A percentile compares a stretch with the other conserved stretches of the same genome.
Conservation (phyloP, 2,329 filamentous ascomycete species). For the Cladosporium sphaerospermum region DNA sequence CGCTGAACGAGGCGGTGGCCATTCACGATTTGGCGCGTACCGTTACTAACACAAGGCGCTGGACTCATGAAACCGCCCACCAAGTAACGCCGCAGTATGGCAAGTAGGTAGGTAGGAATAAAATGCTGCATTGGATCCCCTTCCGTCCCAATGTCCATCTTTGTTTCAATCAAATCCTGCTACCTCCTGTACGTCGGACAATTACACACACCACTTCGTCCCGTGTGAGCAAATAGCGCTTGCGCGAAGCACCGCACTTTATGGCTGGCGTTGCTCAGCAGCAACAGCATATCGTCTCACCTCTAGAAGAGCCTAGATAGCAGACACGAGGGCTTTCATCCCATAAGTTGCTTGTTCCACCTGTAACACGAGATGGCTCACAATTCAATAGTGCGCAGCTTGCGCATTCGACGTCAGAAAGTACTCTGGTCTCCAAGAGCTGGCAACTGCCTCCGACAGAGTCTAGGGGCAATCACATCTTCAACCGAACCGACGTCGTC, state of each 20-base stretch:
- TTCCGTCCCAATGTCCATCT: too few relatives aligned
- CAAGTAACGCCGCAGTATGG: neutral
- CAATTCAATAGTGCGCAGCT: too few relatives aligned
- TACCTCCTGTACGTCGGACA: too few relatives aligned
- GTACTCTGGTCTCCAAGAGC: neutral
- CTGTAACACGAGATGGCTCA: neutral
- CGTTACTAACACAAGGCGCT: neutral
- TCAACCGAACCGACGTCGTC: slow-evolving; percentile 2
- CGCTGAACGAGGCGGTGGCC: too few relatives aligned
- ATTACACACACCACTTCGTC: too few relatives aligned
- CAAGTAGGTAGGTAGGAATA: neutral
- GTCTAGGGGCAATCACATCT: neutral
- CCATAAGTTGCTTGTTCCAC: too few relatives aligned
- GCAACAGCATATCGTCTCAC: neutral
- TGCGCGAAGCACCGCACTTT: neutral
- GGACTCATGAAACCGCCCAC: neutral
- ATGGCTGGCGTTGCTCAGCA: neutral
- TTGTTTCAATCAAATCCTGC: too few relatives aligned
- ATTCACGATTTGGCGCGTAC: neutral
- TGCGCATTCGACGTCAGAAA: neutral
- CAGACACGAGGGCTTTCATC: too few relatives aligned
- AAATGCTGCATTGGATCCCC: too few relatives aligned
- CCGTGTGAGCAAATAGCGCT: neutral
- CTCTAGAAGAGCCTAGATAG: neutral
- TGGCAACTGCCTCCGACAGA: neutral